Conservation (phyloP, 2,329 filamentous ascomycete species). For the Zopfia rhizophila region DNA sequence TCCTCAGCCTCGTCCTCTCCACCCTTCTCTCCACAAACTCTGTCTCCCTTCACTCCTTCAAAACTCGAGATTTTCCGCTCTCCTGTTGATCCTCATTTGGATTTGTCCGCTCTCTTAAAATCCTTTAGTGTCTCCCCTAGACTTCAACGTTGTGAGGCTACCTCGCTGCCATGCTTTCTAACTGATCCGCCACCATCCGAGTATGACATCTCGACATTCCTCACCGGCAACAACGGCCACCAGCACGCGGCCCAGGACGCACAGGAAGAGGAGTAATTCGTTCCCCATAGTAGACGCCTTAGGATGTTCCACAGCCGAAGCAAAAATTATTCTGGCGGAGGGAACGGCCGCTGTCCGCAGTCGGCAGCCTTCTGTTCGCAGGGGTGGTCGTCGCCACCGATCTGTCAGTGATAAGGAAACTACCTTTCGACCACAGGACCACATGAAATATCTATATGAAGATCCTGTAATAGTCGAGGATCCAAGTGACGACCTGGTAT, state of each 20-base stretch:
- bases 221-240: constrained; percentile 26
- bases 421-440: constrained; percentile 41
- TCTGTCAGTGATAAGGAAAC: constrained; percentile 28
- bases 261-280: constrained; percentile 49
- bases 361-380: constrained; percentile 26
- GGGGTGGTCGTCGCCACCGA: constrained; percentile 33
- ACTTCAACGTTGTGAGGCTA: constrained; percentile 25
- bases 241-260: constrained; percentile 33
- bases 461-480: constrained; percentile 18
- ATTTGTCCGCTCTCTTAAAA: constrained; percentile 26
- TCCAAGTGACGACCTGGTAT: constrained; percentile 21
- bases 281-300: constrained; percentile 46
- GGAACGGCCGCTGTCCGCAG: constrained; percentile 46
- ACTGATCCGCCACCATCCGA: constrained; percentile 27
- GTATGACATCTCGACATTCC: constrained; percentile 39
- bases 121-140: constrained; percentile 4
- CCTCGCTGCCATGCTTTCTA: constrained; percentile 36
- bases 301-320: constrained; percentile 49
- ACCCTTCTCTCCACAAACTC: constrained; percentile 15
- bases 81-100: constrained; percentile 29
- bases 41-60: constrained; percentile 23
- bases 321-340: constrained; percentile 46
- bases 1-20: constrained; percentile 23
- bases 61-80: background rate
- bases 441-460: constrained; percentile 40